Evolutionary conservation across 306 rosid genomes (phyloP).

Genomic region (Prunus fruticosa): DNA sequence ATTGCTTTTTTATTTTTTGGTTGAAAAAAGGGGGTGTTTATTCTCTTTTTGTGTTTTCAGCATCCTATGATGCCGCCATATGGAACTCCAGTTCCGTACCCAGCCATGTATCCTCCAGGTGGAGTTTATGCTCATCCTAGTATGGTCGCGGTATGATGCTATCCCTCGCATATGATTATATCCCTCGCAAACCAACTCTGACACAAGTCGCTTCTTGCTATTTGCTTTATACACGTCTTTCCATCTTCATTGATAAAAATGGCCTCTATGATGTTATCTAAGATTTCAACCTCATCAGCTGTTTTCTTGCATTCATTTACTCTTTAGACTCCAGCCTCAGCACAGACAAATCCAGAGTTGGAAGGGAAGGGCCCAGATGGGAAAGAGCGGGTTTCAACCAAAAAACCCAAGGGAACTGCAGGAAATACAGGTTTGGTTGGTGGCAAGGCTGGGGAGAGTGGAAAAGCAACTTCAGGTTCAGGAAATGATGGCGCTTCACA

Average conservation of each 20-base stretch:
- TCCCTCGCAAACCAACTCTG: not conserved
- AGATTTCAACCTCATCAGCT: constrained; percentile 21
- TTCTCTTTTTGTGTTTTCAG: constrained; percentile 48
- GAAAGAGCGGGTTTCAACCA: constrained; percentile 62
- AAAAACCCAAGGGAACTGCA: constrained; percentile 63
- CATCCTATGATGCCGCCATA: constrained; percentile 88
- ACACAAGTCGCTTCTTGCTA: not conserved
- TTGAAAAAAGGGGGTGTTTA: constrained; percentile 7
- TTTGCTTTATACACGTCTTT: not conserved
- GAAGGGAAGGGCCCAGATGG: constrained; percentile 72
- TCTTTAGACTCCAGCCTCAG: constrained; percentile 56
- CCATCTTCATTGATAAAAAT: not conserved
- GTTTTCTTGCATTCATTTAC: constrained; percentile 14
- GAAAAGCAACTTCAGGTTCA: constrained; percentile 83
- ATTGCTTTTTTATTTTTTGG: not conserved
- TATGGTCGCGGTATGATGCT: constrained; percentile 62
- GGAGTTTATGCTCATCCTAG: constrained; percentile 91
- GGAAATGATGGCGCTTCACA: constrained; percentile 89
- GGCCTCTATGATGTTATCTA: not conserved
- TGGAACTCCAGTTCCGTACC: constrained; percentile 94
- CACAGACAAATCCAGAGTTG: constrained; percentile 43
- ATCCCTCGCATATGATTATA: not conserved
- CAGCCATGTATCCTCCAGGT: constrained; percentile 91
- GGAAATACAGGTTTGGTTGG: constrained; percentile 39
- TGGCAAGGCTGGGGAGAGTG: constrained; percentile 74